Evolutionary conservation across 176 grass and related monocot genomes (phyloP).

Genomic region (Elaeis guineensis): DNA sequence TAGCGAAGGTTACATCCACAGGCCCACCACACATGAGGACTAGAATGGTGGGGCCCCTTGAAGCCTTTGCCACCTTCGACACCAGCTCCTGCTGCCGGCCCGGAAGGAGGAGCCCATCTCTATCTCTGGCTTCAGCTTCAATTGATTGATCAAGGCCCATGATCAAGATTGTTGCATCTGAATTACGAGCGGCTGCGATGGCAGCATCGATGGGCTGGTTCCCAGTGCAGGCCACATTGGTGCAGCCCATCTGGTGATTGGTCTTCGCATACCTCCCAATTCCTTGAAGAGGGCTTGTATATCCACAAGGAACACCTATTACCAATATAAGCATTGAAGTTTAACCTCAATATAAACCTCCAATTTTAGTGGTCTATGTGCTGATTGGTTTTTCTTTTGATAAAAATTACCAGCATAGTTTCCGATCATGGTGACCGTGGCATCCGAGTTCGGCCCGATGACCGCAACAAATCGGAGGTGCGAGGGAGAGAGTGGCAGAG

Average conservation of each 20-base stretch:
- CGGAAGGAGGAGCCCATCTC: conserved; percentile 43
- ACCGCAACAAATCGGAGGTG: conserved; percentile 31
- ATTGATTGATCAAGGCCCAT: conserved; percentile 57
- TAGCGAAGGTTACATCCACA: conserved; percentile 52
- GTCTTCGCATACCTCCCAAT: conserved; percentile 34
- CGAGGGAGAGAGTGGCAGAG: conserved; percentile 30
- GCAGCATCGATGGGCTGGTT: conserved; percentile 40
- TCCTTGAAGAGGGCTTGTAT: conserved; percentile 61
- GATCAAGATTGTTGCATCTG: conserved; percentile 49
- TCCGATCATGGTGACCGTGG: conserved; percentile 73
- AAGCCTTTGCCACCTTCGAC: conserved; percentile 46
- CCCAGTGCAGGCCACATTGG: conserved; percentile 46
- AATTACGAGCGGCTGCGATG: conserved; percentile 11
- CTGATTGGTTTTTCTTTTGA: too few relatives aligned
- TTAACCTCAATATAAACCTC: too few relatives aligned
- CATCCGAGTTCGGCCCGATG: conserved; percentile 59
- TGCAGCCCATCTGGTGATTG: conserved; percentile 39
- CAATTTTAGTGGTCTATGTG: too few relatives aligned
- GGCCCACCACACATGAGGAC: conserved; percentile 72
- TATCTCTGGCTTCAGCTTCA: conserved; percentile 46
- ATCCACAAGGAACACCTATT: conserved; percentile 38
- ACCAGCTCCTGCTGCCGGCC: conserved; percentile 66
- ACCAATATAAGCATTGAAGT: too few relatives aligned
- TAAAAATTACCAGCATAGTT: conserved; percentile 55
- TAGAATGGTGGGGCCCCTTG: conserved; percentile 43